Conservation (phyloP, 768 basidiomycete genomes). For the Suillus hirtellus region DNA sequence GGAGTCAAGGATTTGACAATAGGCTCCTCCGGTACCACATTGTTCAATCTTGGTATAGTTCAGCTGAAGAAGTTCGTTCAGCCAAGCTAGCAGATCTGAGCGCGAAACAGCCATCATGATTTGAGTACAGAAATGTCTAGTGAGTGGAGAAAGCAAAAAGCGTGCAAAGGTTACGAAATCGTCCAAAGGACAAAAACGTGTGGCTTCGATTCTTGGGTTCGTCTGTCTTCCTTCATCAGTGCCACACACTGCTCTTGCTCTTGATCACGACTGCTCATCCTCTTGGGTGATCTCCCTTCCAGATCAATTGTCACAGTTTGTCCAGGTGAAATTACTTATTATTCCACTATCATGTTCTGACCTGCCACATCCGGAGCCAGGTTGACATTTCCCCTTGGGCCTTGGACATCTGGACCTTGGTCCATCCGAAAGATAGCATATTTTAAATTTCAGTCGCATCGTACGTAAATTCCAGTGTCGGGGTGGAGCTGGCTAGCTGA, state of each 20-base stretch:
- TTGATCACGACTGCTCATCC: neutral
- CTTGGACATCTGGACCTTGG: neutral
- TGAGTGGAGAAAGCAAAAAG: conserved; percentile 11
- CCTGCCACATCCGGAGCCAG: neutral
- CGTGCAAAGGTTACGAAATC: conserved; percentile 13
- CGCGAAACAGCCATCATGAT: conserved; percentile 67
- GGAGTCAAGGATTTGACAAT: conserved; percentile 94
- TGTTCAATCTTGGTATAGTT: conserved; percentile 93
- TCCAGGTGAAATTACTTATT: conserved; percentile 1
- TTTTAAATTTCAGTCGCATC: conserved; percentile 1
- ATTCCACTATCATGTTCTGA: conserved; percentile 1
- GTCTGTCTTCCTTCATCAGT: neutral
- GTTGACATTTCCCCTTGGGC: conserved; percentile 1
- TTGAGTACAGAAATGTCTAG: neutral
- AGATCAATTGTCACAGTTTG: neutral
- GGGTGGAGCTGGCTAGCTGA: conserved; percentile 3
- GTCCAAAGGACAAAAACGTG: conserved; percentile 13
- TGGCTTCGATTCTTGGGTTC: conserved; percentile 1
- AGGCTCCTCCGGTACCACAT: conserved; percentile 88
- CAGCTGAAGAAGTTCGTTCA: conserved; percentile 90
- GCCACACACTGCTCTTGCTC: conserved; percentile 1
- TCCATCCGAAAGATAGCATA: neutral
- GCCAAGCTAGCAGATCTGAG: conserved; percentile 88
- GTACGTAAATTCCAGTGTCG: conserved; percentile 10
- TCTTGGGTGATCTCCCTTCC: neutral